These are phyloP conservation scores for Pisolithus orientalis DNA, from an alignment of 768 basidiomycete species.

Conservation along the genomic window DNA sequence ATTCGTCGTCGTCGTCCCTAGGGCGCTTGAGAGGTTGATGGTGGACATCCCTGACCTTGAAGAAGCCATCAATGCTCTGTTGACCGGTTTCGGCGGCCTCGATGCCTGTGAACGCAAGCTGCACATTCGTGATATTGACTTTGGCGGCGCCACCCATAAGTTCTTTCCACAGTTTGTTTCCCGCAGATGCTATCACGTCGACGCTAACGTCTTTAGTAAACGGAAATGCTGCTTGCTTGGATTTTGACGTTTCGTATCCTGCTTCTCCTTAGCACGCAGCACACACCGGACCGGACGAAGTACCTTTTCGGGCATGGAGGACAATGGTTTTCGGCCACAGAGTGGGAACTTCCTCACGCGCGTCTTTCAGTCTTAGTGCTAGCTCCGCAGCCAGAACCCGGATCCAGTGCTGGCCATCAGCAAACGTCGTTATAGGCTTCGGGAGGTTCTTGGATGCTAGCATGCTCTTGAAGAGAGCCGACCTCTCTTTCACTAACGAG, in stretches of 20 bases:
- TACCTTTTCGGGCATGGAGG: slow-evolving; percentile 69
- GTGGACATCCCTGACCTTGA: slow-evolving; percentile 35
- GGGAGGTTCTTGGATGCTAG: slow-evolving; percentile 92
- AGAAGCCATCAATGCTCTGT: slow-evolving; percentile 82
- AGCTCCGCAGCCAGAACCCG: slow-evolving; percentile 88
- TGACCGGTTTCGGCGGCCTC: slow-evolving; percentile 75
- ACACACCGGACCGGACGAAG: background rate
- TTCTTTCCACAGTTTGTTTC: slow-evolving; percentile 82
- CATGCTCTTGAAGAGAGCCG: slow-evolving; percentile 84
- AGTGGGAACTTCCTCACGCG: slow-evolving; percentile 61
- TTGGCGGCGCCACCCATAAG: slow-evolving; percentile 52
- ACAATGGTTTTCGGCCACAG: slow-evolving; percentile 93
- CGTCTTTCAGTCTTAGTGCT: slow-evolving; percentile 77
- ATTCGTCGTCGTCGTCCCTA: slow-evolving; percentile 24
- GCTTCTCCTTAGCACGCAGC: slow-evolving; percentile 2
- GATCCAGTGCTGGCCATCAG: slow-evolving; percentile 87
- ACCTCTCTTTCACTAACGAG: slow-evolving; percentile 75
- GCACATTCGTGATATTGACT: slow-evolving; percentile 68
- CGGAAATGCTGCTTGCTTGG: slow-evolving; percentile 86
- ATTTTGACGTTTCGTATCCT: slow-evolving; percentile 65
- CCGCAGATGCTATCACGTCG: slow-evolving; percentile 69
- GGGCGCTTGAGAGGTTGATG: slow-evolving; percentile 31
- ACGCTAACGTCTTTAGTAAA: slow-evolving; percentile 69
- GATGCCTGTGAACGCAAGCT: slow-evolving; percentile 72
- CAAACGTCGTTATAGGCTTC: slow-evolving; percentile 61